phyloP scores from a whole-genome alignment of 2,329 filamentous ascomycete genomes.

The Aureobasidium lini region DNA sequence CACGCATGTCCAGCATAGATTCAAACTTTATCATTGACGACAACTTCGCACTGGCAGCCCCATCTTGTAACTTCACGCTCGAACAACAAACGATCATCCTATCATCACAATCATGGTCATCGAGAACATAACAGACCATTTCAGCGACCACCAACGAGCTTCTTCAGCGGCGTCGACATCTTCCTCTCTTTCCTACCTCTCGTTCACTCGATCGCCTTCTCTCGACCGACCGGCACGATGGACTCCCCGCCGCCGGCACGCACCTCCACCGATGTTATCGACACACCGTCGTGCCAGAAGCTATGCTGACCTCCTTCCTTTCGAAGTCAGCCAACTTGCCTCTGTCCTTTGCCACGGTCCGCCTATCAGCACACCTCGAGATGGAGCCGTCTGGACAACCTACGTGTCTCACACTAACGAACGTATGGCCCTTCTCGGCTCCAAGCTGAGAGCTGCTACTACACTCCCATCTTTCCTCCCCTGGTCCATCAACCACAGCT shows the following conservation, averaged over 20 bases:
- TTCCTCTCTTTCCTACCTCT: conserved; percentile 6
- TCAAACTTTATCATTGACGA: too few species aligned
- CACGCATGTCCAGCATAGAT: too few species aligned
- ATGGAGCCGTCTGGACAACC: not conserved
- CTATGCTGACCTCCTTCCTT: conserved; percentile 1
- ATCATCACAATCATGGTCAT: not conserved
- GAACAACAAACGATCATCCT: not conserved
- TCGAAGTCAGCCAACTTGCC: conserved; percentile 7
- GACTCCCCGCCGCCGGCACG: not conserved
- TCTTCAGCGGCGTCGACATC: not conserved
- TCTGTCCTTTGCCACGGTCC: not conserved
- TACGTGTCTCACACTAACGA: not conserved
- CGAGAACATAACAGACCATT: not conserved
- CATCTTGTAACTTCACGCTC: too few species aligned
- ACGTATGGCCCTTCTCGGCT: conserved; percentile 13
- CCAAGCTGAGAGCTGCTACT: conserved; percentile 18
- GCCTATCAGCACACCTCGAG: not conserved
- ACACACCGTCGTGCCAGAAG: not conserved
- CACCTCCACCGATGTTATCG: not conserved
- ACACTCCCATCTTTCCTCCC: conserved; percentile 13
- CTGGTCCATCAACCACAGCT: not conserved
- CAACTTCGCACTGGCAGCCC: too few species aligned
- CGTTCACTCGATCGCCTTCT: not conserved
- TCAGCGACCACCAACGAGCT: not conserved
- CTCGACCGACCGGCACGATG: not conserved